Evolutionary conservation across 805 yeast genomes (phyloP).

Genomic region (Candida patagonica): DNA sequence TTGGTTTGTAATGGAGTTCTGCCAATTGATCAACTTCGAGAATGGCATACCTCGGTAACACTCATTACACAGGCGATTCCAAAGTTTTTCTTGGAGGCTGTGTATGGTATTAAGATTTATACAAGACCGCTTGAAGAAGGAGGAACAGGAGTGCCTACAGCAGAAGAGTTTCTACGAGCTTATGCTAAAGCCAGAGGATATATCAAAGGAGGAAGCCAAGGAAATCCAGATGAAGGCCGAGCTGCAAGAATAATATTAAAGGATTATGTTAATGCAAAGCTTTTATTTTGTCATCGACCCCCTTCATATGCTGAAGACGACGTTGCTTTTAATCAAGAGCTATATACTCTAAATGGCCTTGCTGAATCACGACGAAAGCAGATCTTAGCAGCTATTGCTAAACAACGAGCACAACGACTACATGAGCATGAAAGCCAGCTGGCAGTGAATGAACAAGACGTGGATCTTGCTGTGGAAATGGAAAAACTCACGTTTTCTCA

Average conservation of each 20-base stretch:
- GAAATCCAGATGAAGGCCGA: conserved; percentile 92
- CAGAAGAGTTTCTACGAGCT: conserved; percentile 79
- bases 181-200: conserved; percentile 96
- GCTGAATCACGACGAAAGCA: conserved; percentile 71
- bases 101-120: conserved; percentile 85
- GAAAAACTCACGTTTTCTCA: conserved; percentile 68
- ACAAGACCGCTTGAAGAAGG: conserved; percentile 74
- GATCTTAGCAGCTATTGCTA: conserved; percentile 44
- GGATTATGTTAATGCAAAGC: conserved; percentile 90
- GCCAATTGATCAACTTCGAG: conserved; percentile 95
- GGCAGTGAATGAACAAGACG: conserved; percentile 33
- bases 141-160: conserved; percentile 78
- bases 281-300: conserved; percentile 80
- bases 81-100: conserved; percentile 76
- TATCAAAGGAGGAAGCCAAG: conserved; percentile 77
- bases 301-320: conserved; percentile 42
- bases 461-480: conserved; percentile 63
- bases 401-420: not conserved
- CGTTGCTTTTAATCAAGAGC: conserved; percentile 68
- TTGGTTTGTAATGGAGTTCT: conserved; percentile 97
- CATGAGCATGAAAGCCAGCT: conserved; percentile 33
- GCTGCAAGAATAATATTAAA: conserved; percentile 88
- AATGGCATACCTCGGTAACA: conserved; percentile 79
- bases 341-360: conserved; percentile 54
- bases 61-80: conserved; percentile 85